These are phyloP conservation scores for Ophiostoma australiae DNA, from an alignment of 2,329 filamentous ascomycete genomes.

Conservation along the genomic window DNA sequence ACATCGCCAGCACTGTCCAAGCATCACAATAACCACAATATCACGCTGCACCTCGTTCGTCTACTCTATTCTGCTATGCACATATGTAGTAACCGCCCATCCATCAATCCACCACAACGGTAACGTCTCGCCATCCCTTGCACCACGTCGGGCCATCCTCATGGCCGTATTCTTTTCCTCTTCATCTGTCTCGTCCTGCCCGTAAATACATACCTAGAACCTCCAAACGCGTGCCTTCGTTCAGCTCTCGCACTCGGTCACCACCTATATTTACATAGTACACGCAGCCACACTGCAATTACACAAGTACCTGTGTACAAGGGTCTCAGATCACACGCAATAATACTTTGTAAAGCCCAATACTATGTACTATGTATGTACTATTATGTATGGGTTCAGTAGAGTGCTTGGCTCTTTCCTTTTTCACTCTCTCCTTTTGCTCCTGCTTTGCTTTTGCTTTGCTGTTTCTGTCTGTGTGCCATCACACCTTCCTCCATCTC, in stretches of 20 bases:
- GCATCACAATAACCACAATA: too few relatives aligned
- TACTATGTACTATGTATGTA: neutral
- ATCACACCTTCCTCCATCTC: neutral
- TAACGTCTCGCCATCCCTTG: neutral
- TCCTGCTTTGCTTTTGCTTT: neutral
- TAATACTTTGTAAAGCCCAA: neutral
- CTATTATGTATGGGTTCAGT: too few relatives aligned
- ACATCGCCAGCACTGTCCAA: too few relatives aligned
- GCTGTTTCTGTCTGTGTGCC: neutral
- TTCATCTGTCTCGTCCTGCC: neutral
- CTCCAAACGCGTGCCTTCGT: neutral
- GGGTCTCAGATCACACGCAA: neutral
- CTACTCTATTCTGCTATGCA: neutral
- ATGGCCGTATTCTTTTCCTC: neutral
- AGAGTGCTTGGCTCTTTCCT: too few relatives aligned
- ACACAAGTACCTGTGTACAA: neutral
- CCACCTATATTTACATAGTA: neutral
- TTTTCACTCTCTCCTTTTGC: neutral
- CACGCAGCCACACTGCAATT: neutral
- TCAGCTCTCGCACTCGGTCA: conserved; percentile 2
- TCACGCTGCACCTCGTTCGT: too few relatives aligned
- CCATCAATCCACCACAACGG: neutral
- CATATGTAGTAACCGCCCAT: neutral
- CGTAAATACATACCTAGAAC: neutral
- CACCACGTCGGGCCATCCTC: neutral